These are phyloP conservation scores for Vachellia collinsii DNA, from an alignment of 306 rosid species.

Conservation along the genomic window DNA sequence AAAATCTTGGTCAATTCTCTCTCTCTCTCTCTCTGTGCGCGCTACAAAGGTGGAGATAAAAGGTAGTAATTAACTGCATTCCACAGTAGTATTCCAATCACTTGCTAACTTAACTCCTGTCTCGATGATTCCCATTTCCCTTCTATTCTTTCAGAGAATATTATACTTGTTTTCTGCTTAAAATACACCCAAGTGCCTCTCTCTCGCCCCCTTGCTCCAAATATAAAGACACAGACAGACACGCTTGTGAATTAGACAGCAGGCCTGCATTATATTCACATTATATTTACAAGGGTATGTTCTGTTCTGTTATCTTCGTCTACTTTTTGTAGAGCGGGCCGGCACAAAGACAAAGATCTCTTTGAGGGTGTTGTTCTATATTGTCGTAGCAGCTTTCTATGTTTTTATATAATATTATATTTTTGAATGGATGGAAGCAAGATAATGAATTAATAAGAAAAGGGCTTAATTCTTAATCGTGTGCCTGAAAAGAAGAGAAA, in stretches of 20 bases:
- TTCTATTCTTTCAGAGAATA: conserved; percentile 37
- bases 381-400: conserved; percentile 33
- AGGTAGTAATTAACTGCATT: conserved; percentile 41
- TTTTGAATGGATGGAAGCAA: conserved; percentile 39
- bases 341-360: conserved; percentile 67
- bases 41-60: conserved; percentile 34
- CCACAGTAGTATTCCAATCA: conserved; percentile 36
- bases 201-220: not conserved
- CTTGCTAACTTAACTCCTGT: conserved; percentile 46
- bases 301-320: conserved; percentile 37
- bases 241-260: conserved; percentile 30
- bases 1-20: conserved; percentile 51
- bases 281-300: conserved; percentile 29
- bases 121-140: conserved; percentile 50
- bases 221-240: not conserved
- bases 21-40: conserved; percentile 36
- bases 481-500: conserved; percentile 47
- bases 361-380: conserved; percentile 27
- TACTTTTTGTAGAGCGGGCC: conserved; percentile 53
- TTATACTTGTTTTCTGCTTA: conserved; percentile 35
- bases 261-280: conserved; percentile 47
- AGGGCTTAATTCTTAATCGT: conserved; percentile 4
- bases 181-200: not conserved
- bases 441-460: conserved; percentile 28
- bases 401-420: conserved; percentile 36